phyloP scores from a whole-genome alignment of 345 rosid species.

The Barbarea vulgaris region DNA sequence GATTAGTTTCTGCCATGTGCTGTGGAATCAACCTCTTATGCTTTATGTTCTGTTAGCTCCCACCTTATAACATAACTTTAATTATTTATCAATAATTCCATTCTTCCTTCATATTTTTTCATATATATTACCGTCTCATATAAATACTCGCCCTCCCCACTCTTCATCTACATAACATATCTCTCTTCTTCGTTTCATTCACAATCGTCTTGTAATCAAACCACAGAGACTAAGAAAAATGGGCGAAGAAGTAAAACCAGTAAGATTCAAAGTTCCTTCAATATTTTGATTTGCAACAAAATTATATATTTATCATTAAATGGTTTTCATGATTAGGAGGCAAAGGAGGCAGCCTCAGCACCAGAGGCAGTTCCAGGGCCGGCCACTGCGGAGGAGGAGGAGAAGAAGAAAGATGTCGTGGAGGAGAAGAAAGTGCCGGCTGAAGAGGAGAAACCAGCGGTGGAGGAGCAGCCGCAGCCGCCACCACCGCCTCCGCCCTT shows the following conservation, averaged over 20 bases:
- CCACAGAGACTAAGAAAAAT: constrained; percentile 38
- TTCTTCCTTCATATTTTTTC: constrained; percentile 15
- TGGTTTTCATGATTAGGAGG: constrained; percentile 41
- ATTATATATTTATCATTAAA: not conserved
- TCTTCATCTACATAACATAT: constrained; percentile 13
- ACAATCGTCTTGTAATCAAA: not conserved
- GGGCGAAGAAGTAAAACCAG: constrained; percentile 85
- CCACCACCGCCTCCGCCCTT: constrained; percentile 68
- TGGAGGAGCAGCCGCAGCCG: constrained; percentile 45
- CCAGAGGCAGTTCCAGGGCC: constrained; percentile 34
- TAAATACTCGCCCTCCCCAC: constrained; percentile 29
- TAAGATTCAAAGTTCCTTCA: constrained; percentile 28
- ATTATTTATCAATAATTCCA: constrained; percentile 32
- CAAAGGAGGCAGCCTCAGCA: constrained; percentile 41
- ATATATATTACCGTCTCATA: constrained; percentile 13
- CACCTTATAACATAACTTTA: constrained; percentile 40
- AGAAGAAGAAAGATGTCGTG: constrained; percentile 45
- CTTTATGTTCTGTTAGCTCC: constrained; percentile 50
- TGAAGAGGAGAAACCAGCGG: constrained; percentile 45
- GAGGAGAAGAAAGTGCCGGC: constrained; percentile 40
- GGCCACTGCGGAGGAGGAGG: constrained; percentile 35
- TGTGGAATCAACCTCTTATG: constrained; percentile 44
- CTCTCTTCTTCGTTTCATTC: not conserved
- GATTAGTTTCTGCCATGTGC: constrained; percentile 59
- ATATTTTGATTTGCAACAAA: not conserved